phyloP scores from a whole-genome alignment of 306 rosid genomes.

The Trifolium repens region DNA sequence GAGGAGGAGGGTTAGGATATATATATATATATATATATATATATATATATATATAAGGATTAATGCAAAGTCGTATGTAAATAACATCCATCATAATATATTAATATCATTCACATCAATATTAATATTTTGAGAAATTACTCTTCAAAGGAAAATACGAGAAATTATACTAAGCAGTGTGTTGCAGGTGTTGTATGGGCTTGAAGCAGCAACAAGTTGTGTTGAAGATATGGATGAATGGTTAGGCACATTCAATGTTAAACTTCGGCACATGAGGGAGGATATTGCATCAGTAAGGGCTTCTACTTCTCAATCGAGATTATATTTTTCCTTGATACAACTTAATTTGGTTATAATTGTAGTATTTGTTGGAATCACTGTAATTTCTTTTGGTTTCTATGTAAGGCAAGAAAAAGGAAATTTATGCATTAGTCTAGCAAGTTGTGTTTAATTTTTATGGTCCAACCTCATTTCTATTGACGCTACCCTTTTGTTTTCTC shows the following conservation, averaged over 20 bases:
- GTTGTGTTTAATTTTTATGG: constrained; percentile 23
- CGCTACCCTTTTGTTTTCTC: constrained; percentile 18
- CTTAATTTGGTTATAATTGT: constrained; percentile 34
- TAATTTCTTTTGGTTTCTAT: constrained; percentile 18
- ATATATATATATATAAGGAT: background rate
- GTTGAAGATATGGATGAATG: constrained; percentile 99
- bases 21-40: background rate
- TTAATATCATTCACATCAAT: constrained; percentile 4
- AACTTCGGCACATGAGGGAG: constrained; percentile 98
- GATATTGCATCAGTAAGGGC: constrained; percentile 90
- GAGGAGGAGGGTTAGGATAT: background rate
- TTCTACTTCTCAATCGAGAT: constrained; percentile 22
- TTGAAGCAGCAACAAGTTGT: constrained; percentile 78
- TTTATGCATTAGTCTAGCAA: constrained; percentile 16
- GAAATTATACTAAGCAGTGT: constrained; percentile 30
- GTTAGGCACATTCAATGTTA: constrained; percentile 87
- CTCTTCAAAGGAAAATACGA: background rate
- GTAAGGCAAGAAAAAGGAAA: constrained; percentile 20
- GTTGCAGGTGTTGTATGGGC: constrained; percentile 86
- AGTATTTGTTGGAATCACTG: constrained; percentile 14
- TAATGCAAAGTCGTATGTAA: background rate
- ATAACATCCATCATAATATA: background rate
- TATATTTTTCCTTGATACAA: constrained; percentile 38
- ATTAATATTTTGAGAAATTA: constrained; percentile 11
- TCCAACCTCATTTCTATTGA: constrained; percentile 16